Evolutionary conservation across 768 basidiomycete genomes (phyloP).

Genomic region (Termitomyces sp.): DNA sequence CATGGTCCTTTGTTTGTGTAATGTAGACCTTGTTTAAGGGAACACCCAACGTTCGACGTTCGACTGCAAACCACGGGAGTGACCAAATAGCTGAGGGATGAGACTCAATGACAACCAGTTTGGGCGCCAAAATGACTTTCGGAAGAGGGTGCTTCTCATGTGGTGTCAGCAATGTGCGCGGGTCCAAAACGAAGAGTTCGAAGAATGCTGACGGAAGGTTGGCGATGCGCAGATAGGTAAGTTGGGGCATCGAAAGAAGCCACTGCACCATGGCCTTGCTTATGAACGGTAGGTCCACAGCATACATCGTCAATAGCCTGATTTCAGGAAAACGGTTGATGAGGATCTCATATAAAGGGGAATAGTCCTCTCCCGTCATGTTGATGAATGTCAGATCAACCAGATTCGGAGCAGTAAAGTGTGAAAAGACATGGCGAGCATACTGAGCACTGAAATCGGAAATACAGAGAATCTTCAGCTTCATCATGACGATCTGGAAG

Average conservation of each 20-base stretch:
- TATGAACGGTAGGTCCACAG: conserved; percentile 27
- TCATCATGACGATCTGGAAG: conserved; percentile 39
- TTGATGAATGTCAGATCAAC: conserved; percentile 55
- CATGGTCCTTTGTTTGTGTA: conserved; percentile 11
- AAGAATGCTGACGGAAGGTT: conserved; percentile 37
- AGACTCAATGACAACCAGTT: conserved; percentile 41
- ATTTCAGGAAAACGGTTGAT: conserved; percentile 47
- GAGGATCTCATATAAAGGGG: conserved; percentile 39
- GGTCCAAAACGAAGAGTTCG: conserved; percentile 42
- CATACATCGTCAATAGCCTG: conserved; percentile 47
- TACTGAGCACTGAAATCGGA: conserved; percentile 49
- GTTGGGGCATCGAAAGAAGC: conserved; percentile 53
- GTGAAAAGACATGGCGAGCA: conserved; percentile 39
- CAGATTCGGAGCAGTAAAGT: conserved; percentile 52
- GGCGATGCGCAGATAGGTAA: conserved; percentile 47
- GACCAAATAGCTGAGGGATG: conserved; percentile 27
- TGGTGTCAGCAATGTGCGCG: conserved; percentile 14
- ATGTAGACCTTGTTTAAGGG: conserved; percentile 50
- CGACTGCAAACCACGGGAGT: conserved; percentile 29
- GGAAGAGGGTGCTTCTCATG: conserved; percentile 1
- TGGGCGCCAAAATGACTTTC: conserved; percentile 33
- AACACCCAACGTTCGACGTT: conserved; percentile 31
- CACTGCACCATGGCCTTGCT: conserved; percentile 37
- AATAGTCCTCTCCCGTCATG: conserved; percentile 45
- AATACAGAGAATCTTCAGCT: conserved; percentile 48